A percentile compares a stretch with the other conserved stretches of the same genome.
phyloP scores from a whole-genome alignment of 345 rosid species.

The Corchorus capsularis region DNA sequence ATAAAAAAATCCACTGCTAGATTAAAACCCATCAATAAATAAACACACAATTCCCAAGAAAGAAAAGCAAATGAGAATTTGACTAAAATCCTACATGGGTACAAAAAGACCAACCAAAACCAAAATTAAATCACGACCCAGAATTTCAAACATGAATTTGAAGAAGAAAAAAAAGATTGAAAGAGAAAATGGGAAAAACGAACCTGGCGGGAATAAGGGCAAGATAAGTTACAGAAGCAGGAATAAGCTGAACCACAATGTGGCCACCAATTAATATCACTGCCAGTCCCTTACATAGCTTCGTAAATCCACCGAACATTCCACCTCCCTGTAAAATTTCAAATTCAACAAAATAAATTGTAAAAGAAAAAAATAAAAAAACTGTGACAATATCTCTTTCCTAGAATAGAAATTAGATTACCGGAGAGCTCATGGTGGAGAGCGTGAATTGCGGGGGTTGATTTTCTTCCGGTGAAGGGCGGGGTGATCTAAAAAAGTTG shows the following conservation, averaged over 20 bases:
- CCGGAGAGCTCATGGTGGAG: conserved; percentile 52
- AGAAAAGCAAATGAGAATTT: background rate
- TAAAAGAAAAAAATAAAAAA: background rate
- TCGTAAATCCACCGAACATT: conserved; percentile 73
- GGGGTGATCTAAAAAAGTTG: conserved; percentile 23
- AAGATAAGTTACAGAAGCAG: conserved; percentile 65
- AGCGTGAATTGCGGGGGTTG: conserved; percentile 17
- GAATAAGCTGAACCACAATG: conserved; percentile 76
- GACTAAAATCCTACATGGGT: background rate
- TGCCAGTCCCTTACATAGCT: conserved; percentile 88
- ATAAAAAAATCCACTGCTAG: background rate
- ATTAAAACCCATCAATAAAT: background rate
- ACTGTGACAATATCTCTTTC: background rate
- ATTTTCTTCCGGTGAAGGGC: background rate
- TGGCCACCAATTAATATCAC: conserved; percentile 78
- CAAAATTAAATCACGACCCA: conserved; percentile 1
- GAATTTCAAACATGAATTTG: background rate
- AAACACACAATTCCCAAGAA: background rate
- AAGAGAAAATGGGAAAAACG: conserved; percentile 6
- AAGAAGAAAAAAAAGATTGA: background rate
- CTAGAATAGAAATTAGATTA: conserved; percentile 3
- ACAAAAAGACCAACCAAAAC: background rate
- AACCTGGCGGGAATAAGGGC: conserved; percentile 96
- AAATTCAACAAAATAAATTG: background rate
- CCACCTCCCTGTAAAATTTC: conserved; percentile 50